phyloP scores from a whole-genome alignment of 352 stramenopile genomes.

The Pythium rhizo-oryzae region DNA sequence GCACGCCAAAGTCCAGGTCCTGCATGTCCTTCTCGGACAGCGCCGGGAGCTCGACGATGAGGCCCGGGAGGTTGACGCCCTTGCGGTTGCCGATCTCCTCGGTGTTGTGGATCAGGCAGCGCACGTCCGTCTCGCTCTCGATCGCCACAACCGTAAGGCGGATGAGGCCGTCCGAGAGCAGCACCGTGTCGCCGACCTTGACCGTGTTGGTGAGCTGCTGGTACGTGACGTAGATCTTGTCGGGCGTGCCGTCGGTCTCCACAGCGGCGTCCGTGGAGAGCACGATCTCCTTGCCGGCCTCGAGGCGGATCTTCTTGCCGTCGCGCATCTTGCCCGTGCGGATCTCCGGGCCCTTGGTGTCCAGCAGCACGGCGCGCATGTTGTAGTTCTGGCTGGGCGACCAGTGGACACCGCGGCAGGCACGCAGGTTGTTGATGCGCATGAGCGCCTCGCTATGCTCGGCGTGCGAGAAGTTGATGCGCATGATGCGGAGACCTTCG shows the following conservation, averaged over 20 bases:
- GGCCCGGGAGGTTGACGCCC: conserved; percentile 95
- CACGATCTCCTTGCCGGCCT: conserved; percentile 83
- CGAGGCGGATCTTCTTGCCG: conserved; percentile 85
- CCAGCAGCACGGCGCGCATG: conserved; percentile 90
- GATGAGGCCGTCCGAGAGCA: conserved; percentile 94
- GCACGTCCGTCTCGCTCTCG: conserved; percentile 65
- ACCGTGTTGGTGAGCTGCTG: conserved; percentile 86
- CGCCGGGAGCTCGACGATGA: conserved; percentile 94
- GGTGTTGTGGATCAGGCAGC: conserved; percentile 92
- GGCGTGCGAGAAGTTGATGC: conserved; percentile 97
- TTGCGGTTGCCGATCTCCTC: conserved; percentile 95
- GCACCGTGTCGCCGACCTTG: conserved; percentile 79
- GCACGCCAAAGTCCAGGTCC: conserved; percentile 94
- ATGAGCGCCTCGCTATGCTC: conserved; percentile 83
- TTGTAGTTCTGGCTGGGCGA: conserved; percentile 80
- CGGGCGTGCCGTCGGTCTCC: conserved; percentile 73
- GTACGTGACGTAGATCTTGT: conserved; percentile 95
- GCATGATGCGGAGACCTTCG: conserved; percentile 91
- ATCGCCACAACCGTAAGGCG: conserved; percentile 82
- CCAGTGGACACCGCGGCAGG: conserved; percentile 84
- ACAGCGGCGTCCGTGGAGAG: conserved; percentile 87
- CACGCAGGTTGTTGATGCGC: conserved; percentile 76
- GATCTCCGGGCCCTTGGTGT: conserved; percentile 96
- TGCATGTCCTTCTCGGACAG: conserved; percentile 97
- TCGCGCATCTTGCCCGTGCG: conserved; percentile 91